Evolutionary conservation across 2,329 filamentous ascomycete genomes (phyloP).

Genomic region (Fusarium cicatricum): DNA sequence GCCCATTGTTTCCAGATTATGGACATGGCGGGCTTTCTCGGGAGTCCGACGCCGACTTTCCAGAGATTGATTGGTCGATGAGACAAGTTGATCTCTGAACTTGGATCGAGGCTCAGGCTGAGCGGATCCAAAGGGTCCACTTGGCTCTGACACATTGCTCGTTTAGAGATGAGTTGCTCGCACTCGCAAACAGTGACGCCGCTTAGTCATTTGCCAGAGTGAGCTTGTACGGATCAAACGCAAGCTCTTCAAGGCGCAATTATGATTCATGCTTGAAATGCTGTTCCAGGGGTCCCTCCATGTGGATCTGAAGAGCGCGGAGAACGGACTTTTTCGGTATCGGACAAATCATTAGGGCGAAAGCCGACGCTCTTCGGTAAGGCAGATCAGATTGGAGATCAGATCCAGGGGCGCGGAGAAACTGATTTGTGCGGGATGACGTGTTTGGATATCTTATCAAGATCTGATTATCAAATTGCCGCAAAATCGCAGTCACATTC

Average conservation of each 20-base stretch:
- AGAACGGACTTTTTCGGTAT: not conserved
- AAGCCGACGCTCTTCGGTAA: not conserved
- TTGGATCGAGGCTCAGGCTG: not conserved
- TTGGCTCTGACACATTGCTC: not conserved
- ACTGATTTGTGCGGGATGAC: not conserved
- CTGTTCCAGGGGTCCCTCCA: not conserved
- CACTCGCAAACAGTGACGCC: not conserved
- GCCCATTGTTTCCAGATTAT: not conserved
- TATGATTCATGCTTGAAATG: not conserved
- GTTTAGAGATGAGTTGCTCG: not conserved
- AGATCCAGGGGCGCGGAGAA: not conserved
- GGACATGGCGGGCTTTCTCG: constrained; percentile 7
- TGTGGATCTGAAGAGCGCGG: not conserved
- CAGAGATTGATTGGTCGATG: not conserved
- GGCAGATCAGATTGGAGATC: not conserved
- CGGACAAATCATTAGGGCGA: not conserved
- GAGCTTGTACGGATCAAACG: no score
- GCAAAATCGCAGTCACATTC: not conserved
- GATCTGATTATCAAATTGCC: not conserved
- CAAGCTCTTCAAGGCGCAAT: not conserved
- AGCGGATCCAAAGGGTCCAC: constrained; percentile 9
- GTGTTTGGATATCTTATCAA: not conserved
- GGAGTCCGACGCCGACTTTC: constrained; percentile 5
- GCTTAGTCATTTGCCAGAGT: not conserved
- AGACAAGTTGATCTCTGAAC: not conserved